Evolutionary conservation across 2,329 filamentous ascomycete species (phyloP).

Genomic region (Epichloe glyceriae): DNA sequence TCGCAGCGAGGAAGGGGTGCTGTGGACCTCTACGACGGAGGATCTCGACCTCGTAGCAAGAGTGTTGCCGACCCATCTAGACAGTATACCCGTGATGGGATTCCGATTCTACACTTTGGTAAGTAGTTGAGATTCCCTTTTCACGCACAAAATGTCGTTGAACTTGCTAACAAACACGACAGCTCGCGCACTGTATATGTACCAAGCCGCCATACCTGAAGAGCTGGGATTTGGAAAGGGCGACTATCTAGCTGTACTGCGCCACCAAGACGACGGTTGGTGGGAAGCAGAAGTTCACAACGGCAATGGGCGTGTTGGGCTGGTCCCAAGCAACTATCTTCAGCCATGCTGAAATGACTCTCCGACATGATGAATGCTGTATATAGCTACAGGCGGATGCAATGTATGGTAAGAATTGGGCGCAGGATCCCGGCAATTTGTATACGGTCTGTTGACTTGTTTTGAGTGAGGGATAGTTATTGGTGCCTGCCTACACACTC

Average conservation of each 20-base stretch:
- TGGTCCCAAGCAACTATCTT: conserved; percentile 58
- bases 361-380: conserved; percentile 1
- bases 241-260: conserved; percentile 75
- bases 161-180: conserved; percentile 3
- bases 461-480: background rate
- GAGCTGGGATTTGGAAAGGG: conserved; percentile 88
- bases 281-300: conserved; percentile 94
- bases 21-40: conserved; percentile 44
- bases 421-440: background rate
- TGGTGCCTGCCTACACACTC: background rate
- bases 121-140: conserved; percentile 31
- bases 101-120: conserved; percentile 88
- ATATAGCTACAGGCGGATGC: background rate
- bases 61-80: conserved; percentile 73
- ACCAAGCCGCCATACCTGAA: conserved; percentile 87
- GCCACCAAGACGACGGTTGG: conserved; percentile 96
- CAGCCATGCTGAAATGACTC: conserved; percentile 30
- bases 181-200: conserved; percentile 92
- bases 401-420: background rate
- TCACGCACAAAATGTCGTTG: conserved; percentile 6
- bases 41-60: conserved; percentile 54
- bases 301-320: conserved; percentile 42
- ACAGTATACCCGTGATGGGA: conserved; percentile 74
- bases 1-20: conserved; percentile 40
- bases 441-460: background rate